Percentiles rank a stretch among this genome's conserved stretches.
Conservation (phyloP, 1,284 basidiomycete species). For the Spongiforma sp. region DNA sequence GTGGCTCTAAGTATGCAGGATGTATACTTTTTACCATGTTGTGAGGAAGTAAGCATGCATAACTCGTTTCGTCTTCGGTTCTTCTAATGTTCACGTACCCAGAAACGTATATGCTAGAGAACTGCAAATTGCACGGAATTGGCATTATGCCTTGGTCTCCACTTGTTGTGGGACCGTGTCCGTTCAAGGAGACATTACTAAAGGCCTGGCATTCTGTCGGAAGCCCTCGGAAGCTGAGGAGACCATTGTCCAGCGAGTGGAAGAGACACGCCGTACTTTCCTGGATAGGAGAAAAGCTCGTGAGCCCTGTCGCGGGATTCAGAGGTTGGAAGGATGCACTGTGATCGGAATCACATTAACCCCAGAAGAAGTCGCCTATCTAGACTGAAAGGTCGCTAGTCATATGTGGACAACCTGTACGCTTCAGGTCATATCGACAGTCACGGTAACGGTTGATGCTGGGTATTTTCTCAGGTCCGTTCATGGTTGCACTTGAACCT, state of each 20-base stretch:
- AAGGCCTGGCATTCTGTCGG: constrained; percentile 36
- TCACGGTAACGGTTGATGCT: background rate
- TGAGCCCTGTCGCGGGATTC: constrained; percentile 45
- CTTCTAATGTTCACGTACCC: background rate
- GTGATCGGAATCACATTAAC: constrained; percentile 25
- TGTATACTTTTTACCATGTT: constrained; percentile 49
- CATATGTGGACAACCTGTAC: too few relatives aligned
- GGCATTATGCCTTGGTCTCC: constrained; percentile 50
- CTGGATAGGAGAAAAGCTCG: constrained; percentile 43
- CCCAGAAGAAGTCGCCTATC: constrained; percentile 31
- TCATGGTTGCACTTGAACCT: constrained; percentile 25
- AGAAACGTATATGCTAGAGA: constrained; percentile 54
- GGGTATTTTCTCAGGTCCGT: constrained; percentile 28
- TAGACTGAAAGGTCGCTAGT: constrained; percentile 39
- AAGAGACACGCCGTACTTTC: constrained; percentile 48
- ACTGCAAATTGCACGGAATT: constrained; percentile 52
- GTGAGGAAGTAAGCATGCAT: constrained; percentile 39
- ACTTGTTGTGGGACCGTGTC: constrained; percentile 39
- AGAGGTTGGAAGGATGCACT: constrained; percentile 29
- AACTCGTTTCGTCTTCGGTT: too few relatives aligned
- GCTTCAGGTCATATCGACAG: too few relatives aligned
- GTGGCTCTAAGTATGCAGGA: too few relatives aligned
- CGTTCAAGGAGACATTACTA: constrained; percentile 19
- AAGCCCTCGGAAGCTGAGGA: constrained; percentile 37
- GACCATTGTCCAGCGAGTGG: constrained; percentile 45